phyloP scores from a whole-genome alignment of 2,329 filamentous ascomycete genomes.

The Ceratocystis alfenasii region DNA sequence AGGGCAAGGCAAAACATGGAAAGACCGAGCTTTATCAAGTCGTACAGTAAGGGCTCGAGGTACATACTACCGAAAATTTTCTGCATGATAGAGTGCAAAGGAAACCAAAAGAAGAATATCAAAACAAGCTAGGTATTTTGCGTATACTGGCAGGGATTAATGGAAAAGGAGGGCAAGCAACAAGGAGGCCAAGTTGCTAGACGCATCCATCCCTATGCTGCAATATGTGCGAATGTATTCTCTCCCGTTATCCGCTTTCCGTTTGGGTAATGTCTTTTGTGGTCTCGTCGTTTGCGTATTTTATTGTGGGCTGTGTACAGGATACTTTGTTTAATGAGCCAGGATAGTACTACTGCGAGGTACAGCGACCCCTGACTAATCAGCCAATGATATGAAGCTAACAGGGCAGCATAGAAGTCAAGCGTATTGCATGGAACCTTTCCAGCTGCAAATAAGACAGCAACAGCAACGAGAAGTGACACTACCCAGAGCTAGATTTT shows the following conservation, averaged over 20 bases:
- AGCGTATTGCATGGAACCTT: slow-evolving; percentile 21
- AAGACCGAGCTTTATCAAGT: slow-evolving; percentile 2
- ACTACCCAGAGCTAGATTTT: background rate
- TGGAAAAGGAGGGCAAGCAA: background rate
- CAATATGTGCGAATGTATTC: background rate
- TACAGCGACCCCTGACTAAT: slow-evolving; percentile 18
- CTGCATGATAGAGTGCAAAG: slow-evolving; percentile 5
- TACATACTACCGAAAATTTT: slow-evolving; percentile 5
- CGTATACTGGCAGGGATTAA: background rate
- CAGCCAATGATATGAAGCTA: slow-evolving; percentile 19
- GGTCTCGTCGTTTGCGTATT: background rate
- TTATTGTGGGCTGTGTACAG: background rate
- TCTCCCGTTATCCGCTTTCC: background rate
- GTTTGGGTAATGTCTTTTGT: background rate
- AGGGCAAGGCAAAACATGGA: background rate
- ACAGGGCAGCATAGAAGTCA: slow-evolving; percentile 16
- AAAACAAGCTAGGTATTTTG: background rate
- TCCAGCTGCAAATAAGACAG: background rate
- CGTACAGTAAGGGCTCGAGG: background rate
- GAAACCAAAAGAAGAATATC: background rate
- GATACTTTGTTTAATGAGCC: slow-evolving; percentile 6
- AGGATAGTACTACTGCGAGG: background rate
- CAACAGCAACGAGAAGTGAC: background rate
- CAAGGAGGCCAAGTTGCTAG: background rate
- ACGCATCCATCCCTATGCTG: background rate